Percentiles rank a stretch among this genome's conserved stretches.
Conservation (phyloP, 2,329 filamentous ascomycete species). For the Pezicula neosporulosa region DNA sequence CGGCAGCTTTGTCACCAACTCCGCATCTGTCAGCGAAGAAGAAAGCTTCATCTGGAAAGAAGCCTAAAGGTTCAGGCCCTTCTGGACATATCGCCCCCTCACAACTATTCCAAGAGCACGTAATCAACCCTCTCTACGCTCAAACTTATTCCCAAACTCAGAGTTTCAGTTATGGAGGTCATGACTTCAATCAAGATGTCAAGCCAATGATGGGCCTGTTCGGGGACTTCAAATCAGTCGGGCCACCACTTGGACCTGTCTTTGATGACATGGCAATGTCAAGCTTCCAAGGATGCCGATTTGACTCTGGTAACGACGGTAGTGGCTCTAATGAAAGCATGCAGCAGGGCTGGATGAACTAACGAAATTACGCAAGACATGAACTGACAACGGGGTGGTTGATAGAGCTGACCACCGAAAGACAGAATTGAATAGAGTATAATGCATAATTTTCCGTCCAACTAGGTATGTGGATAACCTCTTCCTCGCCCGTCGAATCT, state of each 20-base stretch:
- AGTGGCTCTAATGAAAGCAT: too few relatives aligned
- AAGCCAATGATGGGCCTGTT: slow-evolving; percentile 10
- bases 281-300: too few relatives aligned
- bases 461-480: too few relatives aligned
- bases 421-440: too few relatives aligned
- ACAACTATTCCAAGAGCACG: slow-evolving; percentile 22
- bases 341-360: too few relatives aligned
- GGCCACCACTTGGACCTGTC: not conserved
- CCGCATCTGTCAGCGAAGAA: slow-evolving; percentile 22
- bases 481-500: too few relatives aligned
- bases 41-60: slow-evolving; percentile 14
- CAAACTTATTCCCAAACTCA: slow-evolving; percentile 14
- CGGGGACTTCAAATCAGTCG: slow-evolving; percentile 14
- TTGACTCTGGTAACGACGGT: too few relatives aligned
- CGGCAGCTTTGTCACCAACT: slow-evolving; percentile 18
- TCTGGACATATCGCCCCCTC: slow-evolving; percentile 20
- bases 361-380: too few relatives aligned
- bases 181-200: slow-evolving; percentile 10
- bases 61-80: slow-evolving; percentile 8
- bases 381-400: too few relatives aligned
- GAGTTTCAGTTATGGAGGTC: slow-evolving; percentile 12
- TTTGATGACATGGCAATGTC: too few relatives aligned
- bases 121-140: slow-evolving; percentile 24
- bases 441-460: too few relatives aligned
- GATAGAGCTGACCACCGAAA: too few relatives aligned